phyloP scores from a whole-genome alignment of 169 alveolate species.

The Plasmodium ovale region DNA sequence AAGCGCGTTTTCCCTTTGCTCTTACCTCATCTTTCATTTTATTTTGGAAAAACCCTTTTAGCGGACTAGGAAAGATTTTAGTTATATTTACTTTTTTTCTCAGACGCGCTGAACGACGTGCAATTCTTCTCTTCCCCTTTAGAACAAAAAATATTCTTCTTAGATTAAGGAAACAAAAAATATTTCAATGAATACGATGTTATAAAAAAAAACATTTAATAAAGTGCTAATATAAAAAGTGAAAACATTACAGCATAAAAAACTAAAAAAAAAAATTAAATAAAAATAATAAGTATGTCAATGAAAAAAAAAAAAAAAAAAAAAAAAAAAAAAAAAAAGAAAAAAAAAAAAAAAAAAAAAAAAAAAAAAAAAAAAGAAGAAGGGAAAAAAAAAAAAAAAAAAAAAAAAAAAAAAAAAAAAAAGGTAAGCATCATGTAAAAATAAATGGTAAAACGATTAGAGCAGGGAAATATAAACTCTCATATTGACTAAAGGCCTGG shows the following conservation, averaged over 20 bases:
- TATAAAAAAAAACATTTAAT: too few relatives aligned
- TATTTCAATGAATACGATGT: neutral
- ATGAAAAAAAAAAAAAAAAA: too few relatives aligned
- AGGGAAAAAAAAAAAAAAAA: neutral
- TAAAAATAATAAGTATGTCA: too few relatives aligned
- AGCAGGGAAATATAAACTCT: too few relatives aligned
- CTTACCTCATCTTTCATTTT: constrained; percentile 76
- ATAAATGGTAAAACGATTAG: neutral
- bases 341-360: neutral
- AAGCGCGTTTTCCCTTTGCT: neutral
- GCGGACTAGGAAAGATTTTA: neutral
- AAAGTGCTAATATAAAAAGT: too few relatives aligned
- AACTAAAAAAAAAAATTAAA: too few relatives aligned
- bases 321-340: too few relatives aligned
- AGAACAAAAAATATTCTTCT: neutral
- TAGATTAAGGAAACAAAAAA: constrained; percentile 9
- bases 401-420: neutral
- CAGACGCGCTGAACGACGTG: too few relatives aligned
- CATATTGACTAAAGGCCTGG: too few relatives aligned
- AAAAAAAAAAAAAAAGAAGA: neutral
- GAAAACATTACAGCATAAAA: too few relatives aligned
- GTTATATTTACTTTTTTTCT: too few relatives aligned
- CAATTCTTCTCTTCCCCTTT: neutral
- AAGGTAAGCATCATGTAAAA: neutral
- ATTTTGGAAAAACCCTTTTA: neutral